Conservation (phyloP, 75 land plant species). For the Pinus albicaulis region DNA sequence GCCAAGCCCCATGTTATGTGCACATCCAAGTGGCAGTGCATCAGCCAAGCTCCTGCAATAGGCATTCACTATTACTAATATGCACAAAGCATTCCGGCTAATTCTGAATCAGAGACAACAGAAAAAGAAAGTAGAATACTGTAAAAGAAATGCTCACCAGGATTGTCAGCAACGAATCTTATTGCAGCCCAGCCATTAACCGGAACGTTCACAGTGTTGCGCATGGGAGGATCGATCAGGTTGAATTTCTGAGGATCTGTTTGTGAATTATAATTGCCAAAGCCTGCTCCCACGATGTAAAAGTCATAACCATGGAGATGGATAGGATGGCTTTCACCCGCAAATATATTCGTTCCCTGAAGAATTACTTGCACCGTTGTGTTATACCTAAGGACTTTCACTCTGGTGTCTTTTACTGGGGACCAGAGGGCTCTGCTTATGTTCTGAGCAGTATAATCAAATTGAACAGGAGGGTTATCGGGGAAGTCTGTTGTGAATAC, state of each 20-base stretch:
- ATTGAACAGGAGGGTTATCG: conserved; percentile 17
- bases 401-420: conserved; percentile 20
- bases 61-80: neutral
- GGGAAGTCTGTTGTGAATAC: conserved; percentile 46
- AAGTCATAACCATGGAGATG: conserved; percentile 74
- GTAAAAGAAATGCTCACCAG: conserved; percentile 31
- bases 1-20: conserved; percentile 38
- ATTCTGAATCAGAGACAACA: too few species aligned
- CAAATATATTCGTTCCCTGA: conserved; percentile 56
- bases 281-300: conserved; percentile 56
- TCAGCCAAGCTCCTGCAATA: conserved; percentile 33
- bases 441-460: conserved; percentile 36
- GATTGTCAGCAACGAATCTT: conserved; percentile 68
- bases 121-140: too few species aligned
- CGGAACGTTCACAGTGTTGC: conserved; percentile 63
- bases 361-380: conserved; percentile 53
- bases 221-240: conserved; percentile 55
- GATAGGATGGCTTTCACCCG: conserved; percentile 59
- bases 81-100: too few species aligned
- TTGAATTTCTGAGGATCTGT: conserved; percentile 44
- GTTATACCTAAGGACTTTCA: conserved; percentile 25
- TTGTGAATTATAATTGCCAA: conserved; percentile 51
- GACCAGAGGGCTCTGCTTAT: conserved; percentile 19
- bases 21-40: conserved; percentile 35
- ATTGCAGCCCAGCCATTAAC: conserved; percentile 70